Evolutionary conservation across 306 rosid species (phyloP).

Genomic region (Erythrophleum fordii): DNA sequence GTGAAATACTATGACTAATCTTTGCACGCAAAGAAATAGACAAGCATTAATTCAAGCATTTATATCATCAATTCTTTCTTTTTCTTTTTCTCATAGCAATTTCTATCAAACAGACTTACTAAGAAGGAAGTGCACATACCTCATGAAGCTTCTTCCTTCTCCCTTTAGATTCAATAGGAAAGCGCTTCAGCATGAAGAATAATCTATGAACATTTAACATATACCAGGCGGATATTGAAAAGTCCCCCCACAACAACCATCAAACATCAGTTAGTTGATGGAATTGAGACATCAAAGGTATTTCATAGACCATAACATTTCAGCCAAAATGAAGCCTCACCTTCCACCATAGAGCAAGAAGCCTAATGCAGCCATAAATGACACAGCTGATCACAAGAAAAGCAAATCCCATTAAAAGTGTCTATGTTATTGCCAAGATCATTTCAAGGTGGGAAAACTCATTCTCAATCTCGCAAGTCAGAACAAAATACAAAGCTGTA

Average conservation of each 20-base stretch:
- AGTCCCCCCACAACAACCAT: conserved; percentile 15
- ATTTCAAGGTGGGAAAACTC: conserved; percentile 32
- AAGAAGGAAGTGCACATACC: conserved; percentile 53
- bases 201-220: conserved; percentile 49
- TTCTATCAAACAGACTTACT: conserved; percentile 27
- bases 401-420: conserved; percentile 9
- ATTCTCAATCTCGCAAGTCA: conserved; percentile 5
- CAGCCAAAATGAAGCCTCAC: conserved; percentile 56
- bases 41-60: not conserved
- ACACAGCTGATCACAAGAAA: conserved; percentile 60
- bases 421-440: conserved; percentile 4
- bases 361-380: conserved; percentile 89
- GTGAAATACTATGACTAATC: not conserved
- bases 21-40: conserved; percentile 3
- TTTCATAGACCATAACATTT: conserved; percentile 31
- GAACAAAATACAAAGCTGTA: conserved; percentile 28
- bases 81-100: not conserved
- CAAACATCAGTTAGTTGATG: conserved; percentile 27
- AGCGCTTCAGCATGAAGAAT: conserved; percentile 86
- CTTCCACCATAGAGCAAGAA: conserved; percentile 96
- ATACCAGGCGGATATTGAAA: conserved; percentile 6
- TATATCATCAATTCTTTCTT: conserved; percentile 4
- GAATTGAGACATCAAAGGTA: conserved; percentile 34
- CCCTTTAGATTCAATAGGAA: conserved; percentile 94
- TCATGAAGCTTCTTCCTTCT: conserved; percentile 92